Base-by-base conservation (phyloP, 257 asterid species). In the Fraxinus quadrangulata region DNA sequence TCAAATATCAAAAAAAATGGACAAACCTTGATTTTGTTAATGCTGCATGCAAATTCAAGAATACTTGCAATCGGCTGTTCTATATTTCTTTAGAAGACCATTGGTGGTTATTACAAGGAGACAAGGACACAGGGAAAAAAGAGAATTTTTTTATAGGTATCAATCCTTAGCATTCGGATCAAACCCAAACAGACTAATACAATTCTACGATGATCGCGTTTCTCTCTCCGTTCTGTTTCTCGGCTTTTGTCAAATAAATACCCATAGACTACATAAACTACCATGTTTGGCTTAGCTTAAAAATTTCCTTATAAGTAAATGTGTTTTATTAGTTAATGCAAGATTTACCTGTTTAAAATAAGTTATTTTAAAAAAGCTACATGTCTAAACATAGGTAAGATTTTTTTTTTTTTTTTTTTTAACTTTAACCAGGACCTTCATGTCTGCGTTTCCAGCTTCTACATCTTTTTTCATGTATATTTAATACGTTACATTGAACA, bases 111-210 rank as follows among this genome's bases (percentile, higher is more conserved):
- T 1, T 7, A 2, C 45, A 17, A 14, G 14, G 72, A 24, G 68
- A 23, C 45, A 71, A 49, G 47, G 72, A n/a, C n/a, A 30, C 33
- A 28, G 75, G 33, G 61, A 70, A 42, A 83, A 11, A 40, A 40
- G 13, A 80, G 39, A 75, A 24, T 2, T 21, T 7, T 77, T 77
- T 80, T 34, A 68, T 63, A 80, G 83, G 83, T 83, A 80, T 68
- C 75, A 81, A 75, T 77, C 80, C 59, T 77, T 37, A 72, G 83
- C 70, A 73, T 71, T 77, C 74, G 81, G 86, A 79, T 84, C 83
- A 77, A 84, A 77, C 83, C 86, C 85, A 40, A 74, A 79, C 77
- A 71, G 82, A 66, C 74, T 78, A 75, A 81, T 19, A 75, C 78
- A 81, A 31, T 75, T 81, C 49, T 65, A 45, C 61, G 78, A 72